Conservation (phyloP, 2,329 filamentous ascomycete species). For the Alternaria alternata region DNA sequence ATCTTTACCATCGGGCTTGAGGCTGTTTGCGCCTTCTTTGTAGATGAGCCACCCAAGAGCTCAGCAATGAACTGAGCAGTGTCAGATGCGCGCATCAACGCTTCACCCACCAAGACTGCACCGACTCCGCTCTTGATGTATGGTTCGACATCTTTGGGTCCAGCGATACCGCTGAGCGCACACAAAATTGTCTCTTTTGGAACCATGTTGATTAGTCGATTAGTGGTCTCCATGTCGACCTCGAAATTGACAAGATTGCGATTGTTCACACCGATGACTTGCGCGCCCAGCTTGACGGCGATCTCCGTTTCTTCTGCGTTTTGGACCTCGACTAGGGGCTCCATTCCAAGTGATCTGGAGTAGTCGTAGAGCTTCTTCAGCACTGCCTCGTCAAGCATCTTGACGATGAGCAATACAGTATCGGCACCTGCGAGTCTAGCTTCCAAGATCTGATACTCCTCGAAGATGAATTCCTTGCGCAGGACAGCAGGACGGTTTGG, state of each 20-base stretch:
- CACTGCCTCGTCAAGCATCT: slow-evolving; percentile 85
- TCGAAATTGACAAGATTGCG: slow-evolving; percentile 96
- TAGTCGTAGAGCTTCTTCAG: slow-evolving; percentile 85
- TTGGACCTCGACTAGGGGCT: slow-evolving; percentile 96
- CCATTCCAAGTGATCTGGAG: slow-evolving; percentile 91
- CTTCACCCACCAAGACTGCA: slow-evolving; percentile 92
- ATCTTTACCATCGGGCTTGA: slow-evolving; percentile 80
- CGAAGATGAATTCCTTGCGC: slow-evolving; percentile 96
- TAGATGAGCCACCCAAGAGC: slow-evolving; percentile 70
- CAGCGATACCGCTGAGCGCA: slow-evolving; percentile 92
- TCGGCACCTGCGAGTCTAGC: slow-evolving; percentile 92
- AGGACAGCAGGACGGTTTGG: slow-evolving; percentile 90
- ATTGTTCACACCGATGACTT: slow-evolving; percentile 97
- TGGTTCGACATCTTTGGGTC: slow-evolving; percentile 83
- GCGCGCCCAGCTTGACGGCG: slow-evolving; percentile 84
- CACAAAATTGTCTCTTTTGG: slow-evolving; percentile 87
- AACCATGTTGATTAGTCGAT: slow-evolving; percentile 85
- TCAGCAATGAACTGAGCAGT: slow-evolving; percentile 83
- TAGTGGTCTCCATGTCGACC: slow-evolving; percentile 92
- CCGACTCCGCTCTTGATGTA: slow-evolving; percentile 91
- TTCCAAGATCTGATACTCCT: slow-evolving; percentile 97
- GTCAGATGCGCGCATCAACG: slow-evolving; percentile 90
- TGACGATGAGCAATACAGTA: slow-evolving; percentile 94
- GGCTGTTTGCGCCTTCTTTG: slow-evolving; percentile 18
- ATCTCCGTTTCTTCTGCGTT: slow-evolving; percentile 91